phyloP scores from a whole-genome alignment of 257 asterid genomes.

The Eucommia ulmoides region DNA sequence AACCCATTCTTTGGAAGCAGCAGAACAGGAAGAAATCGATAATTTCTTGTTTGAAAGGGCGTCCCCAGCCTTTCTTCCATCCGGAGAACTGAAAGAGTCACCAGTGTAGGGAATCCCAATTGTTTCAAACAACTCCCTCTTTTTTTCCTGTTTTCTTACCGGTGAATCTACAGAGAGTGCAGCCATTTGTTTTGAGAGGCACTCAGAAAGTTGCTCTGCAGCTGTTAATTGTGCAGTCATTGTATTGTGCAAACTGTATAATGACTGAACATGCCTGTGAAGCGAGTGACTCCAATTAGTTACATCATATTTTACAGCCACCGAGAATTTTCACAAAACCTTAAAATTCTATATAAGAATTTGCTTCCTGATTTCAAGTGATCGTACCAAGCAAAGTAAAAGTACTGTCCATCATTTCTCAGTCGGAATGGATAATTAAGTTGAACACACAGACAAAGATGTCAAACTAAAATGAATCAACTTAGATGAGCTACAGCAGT shows the following conservation, averaged over 20 bases:
- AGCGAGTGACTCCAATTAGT: slow-evolving; percentile 8
- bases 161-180: slow-evolving; percentile 49
- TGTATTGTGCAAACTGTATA: slow-evolving; percentile 58
- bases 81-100: slow-evolving; percentile 33
- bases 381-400: neutral
- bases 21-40: slow-evolving; percentile 19
- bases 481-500: neutral
- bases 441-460: too few relatives aligned
- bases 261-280: slow-evolving; percentile 64
- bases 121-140: slow-evolving; percentile 73
- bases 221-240: slow-evolving; percentile 64
- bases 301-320: neutral
- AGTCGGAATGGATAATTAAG: too few relatives aligned
- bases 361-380: neutral
- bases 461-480: neutral
- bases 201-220: slow-evolving; percentile 82
- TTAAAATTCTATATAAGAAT: too few relatives aligned
- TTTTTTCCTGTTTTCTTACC: slow-evolving; percentile 36
- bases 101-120: slow-evolving; percentile 61
- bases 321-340: slow-evolving; percentile 4
- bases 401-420: too few relatives aligned
- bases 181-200: slow-evolving; percentile 77
- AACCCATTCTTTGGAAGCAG: slow-evolving; percentile 32
- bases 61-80: slow-evolving; percentile 25
- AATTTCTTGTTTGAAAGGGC: slow-evolving; percentile 35